Evolutionary conservation across 2,329 filamentous ascomycete species (phyloP).

Genomic region (Sphaerostilbella broomeana): DNA sequence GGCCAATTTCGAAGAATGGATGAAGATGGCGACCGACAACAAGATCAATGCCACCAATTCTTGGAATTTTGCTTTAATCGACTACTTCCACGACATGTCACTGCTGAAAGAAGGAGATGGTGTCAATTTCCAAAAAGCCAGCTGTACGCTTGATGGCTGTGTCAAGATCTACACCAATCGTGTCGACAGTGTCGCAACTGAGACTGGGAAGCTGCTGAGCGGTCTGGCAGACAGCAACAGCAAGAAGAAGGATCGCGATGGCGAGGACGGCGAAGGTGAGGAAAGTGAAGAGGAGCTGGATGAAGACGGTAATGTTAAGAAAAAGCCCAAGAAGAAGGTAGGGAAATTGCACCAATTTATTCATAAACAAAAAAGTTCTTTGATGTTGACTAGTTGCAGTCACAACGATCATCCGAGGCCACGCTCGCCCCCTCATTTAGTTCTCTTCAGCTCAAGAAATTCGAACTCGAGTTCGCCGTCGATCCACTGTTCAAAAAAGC

Average conservation of each 20-base stretch:
- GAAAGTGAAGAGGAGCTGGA: conserved; percentile 57
- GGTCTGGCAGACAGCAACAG: conserved; percentile 83
- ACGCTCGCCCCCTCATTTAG: conserved; percentile 86
- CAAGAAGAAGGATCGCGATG: conserved; percentile 62
- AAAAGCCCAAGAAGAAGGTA: conserved; percentile 67
- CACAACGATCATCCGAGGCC: conserved; percentile 79
- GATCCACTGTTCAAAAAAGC: conserved; percentile 99
- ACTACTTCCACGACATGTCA: conserved; percentile 99
- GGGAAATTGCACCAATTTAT: background rate
- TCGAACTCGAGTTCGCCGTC: conserved; percentile 92
- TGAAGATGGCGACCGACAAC: conserved; percentile 99
- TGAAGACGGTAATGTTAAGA: conserved; percentile 56
- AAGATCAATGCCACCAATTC: conserved; percentile 98
- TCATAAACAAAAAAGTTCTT: background rate
- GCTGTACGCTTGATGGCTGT: conserved; percentile 93
- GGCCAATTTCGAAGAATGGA: conserved; percentile 99
- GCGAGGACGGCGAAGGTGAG: conserved; percentile 61
- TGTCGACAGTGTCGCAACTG: conserved; percentile 95
- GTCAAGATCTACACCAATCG: conserved; percentile 99
- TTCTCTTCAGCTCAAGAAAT: conserved; percentile 88
- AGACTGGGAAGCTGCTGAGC: conserved; percentile 90
- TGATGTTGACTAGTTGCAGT: conserved; percentile 29
- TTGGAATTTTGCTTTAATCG: conserved; percentile 99
- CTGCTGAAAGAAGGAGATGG: conserved; percentile 91
- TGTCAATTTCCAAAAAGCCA: conserved; percentile 98